Evolutionary conservation across 2,329 filamentous ascomycete species (phyloP).

Genomic region (Sarocladiaceae sp.): DNA sequence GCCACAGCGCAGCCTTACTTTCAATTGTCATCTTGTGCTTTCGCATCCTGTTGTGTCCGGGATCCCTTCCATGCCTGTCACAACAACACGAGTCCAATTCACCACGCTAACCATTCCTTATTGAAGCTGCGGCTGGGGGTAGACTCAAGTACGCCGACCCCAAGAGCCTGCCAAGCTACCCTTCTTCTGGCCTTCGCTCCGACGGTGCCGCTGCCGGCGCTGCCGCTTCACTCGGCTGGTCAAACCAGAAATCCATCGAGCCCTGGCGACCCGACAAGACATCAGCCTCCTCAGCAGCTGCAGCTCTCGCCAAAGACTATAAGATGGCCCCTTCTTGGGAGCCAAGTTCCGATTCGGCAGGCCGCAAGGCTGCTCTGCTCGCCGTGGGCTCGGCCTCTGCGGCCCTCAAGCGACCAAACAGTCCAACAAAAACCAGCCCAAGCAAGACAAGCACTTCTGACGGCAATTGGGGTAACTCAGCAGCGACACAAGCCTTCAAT

Average conservation of each 20-base stretch:
- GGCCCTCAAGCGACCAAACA: conserved; percentile 20
- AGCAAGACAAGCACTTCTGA: conserved; percentile 20
- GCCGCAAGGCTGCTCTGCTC: conserved; percentile 68
- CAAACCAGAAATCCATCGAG: conserved; percentile 59
- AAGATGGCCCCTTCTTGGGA: conserved; percentile 50
- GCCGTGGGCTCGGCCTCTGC: conserved; percentile 40
- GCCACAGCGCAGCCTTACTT: not conserved
- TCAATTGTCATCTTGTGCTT: no score
- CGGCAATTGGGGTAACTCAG: conserved; percentile 54
- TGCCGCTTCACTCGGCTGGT: conserved; percentile 68
- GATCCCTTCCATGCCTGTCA: no score
- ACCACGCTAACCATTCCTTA: not conserved
- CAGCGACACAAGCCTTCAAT: conserved; percentile 62
- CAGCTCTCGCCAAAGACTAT: conserved; percentile 35
- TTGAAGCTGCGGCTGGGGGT: conserved; percentile 18
- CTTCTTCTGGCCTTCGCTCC: conserved; percentile 54
- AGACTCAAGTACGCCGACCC: conserved; percentile 65
- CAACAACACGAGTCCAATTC: no score
- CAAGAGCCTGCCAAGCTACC: conserved; percentile 68
- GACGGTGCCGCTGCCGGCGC: conserved; percentile 61
- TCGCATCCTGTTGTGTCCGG: no score
- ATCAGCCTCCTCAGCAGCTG: conserved; percentile 42
- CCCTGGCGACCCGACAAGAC: conserved; percentile 58
- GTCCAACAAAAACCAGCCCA: conserved; percentile 11
- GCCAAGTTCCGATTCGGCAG: conserved; percentile 56